Conservation (phyloP, 129 eudicot species). For the Lonicera japonica region DNA sequence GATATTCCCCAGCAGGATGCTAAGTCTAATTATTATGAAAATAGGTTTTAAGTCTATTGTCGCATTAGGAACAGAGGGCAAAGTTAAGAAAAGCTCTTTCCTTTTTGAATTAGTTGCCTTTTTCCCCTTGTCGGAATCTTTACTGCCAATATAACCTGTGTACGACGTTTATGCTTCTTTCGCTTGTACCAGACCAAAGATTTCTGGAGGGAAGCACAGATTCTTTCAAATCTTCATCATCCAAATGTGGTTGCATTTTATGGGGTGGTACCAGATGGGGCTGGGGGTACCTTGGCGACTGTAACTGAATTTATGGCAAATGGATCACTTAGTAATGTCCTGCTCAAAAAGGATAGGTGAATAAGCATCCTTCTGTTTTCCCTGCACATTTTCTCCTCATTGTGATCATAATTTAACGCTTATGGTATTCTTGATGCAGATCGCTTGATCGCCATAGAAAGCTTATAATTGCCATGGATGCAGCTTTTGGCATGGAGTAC, state of each 20-base stretch:
- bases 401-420: conserved; percentile 1
- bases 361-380: conserved; percentile 4
- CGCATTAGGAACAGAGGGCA: too few species aligned
- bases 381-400: not conserved
- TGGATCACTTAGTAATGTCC: conserved; percentile 80
- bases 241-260: conserved; percentile 94
- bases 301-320: conserved; percentile 84
- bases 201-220: conserved; percentile 84
- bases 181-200: conserved; percentile 50
- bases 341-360: conserved; percentile 75
- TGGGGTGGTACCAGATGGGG: conserved; percentile 95
- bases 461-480: conserved; percentile 88
- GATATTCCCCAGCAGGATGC: too few species aligned
- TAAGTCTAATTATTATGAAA: too few species aligned
- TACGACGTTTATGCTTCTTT: conserved; percentile 1
- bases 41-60: too few species aligned
- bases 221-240: conserved; percentile 87
- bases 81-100: too few species aligned
- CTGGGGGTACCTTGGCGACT: conserved; percentile 88
- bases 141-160: conserved; percentile 6
- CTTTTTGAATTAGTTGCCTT: not conserved
- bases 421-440: conserved; percentile 37
- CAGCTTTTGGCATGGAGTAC: conserved; percentile 96
- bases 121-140: not conserved
- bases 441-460: conserved; percentile 64